phyloP scores from a whole-genome alignment of 441 rosid species.

The Manihot esculenta region DNA sequence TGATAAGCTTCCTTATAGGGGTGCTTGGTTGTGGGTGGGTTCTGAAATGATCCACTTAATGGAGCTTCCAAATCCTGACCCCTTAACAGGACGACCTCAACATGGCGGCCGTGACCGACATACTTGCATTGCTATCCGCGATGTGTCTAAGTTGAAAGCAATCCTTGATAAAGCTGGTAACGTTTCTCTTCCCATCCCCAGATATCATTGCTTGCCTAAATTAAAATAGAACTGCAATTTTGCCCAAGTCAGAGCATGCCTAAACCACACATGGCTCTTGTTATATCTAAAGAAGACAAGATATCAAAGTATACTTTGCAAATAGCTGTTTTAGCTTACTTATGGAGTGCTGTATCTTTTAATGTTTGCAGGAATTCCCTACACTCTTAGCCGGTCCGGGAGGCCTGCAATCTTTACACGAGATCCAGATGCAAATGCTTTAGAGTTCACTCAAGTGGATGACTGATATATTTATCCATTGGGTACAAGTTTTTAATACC shows the following conservation, averaged over 20 bases:
- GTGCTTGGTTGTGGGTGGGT: slow-evolving; percentile 99
- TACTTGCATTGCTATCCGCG: slow-evolving; percentile 76
- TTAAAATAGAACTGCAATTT: background rate
- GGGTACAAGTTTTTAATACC: background rate
- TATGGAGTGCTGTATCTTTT: background rate
- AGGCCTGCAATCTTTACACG: slow-evolving; percentile 88
- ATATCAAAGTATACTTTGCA: background rate
- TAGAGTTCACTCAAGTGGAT: slow-evolving; percentile 77
- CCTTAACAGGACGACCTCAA: slow-evolving; percentile 76
- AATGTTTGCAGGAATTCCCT: slow-evolving; percentile 55
- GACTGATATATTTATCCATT: background rate
- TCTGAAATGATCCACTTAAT: slow-evolving; percentile 95
- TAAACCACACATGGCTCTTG: background rate
- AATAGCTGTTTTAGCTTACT: background rate
- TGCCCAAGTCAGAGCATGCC: background rate
- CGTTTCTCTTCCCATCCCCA: background rate
- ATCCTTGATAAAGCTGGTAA: slow-evolving; percentile 83
- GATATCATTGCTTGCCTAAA: background rate
- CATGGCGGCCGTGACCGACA: slow-evolving; percentile 98
- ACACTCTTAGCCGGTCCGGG: slow-evolving; percentile 83
- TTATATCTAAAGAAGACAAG: background rate
- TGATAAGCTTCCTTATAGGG: slow-evolving; percentile 92
- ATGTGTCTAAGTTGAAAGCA: slow-evolving; percentile 69
- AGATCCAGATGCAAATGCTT: slow-evolving; percentile 94
- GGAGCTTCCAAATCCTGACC: slow-evolving; percentile 99